phyloP scores from a whole-genome alignment of 2,329 filamentous ascomycete species.

The Hyphodiscus sp. region DNA sequence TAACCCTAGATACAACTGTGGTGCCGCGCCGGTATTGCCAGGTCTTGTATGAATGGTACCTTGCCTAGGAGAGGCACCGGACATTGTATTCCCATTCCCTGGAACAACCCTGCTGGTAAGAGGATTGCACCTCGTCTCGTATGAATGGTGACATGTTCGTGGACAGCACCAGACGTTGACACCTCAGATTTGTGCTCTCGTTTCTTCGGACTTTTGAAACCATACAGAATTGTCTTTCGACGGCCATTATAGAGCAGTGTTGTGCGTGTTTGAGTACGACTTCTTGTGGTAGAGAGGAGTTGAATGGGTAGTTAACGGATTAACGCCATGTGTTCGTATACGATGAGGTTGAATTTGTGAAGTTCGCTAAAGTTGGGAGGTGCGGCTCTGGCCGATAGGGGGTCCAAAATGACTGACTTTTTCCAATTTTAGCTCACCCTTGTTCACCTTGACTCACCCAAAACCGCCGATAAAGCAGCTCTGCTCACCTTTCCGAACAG shows the following conservation, averaged over 20 bases:
- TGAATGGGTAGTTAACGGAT: slow-evolving; percentile 10
- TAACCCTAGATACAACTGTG: background rate
- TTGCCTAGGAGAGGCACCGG: slow-evolving; percentile 9
- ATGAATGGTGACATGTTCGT: slow-evolving; percentile 8
- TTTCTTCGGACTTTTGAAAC: slow-evolving; percentile 9
- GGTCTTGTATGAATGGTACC: slow-evolving; percentile 10
- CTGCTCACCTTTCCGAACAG: too few species aligned
- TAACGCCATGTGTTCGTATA: slow-evolving; percentile 10
- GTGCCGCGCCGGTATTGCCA: too few species aligned
- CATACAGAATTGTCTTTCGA: slow-evolving; percentile 10
- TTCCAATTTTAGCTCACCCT: too few species aligned
- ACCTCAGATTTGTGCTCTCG: slow-evolving; percentile 9
- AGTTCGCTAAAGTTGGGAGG: slow-evolving; percentile 6
- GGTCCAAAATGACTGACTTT: slow-evolving; percentile 11
- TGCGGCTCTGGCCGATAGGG: slow-evolving; percentile 6
- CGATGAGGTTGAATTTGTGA: slow-evolving; percentile 10
- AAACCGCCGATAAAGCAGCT: too few species aligned
- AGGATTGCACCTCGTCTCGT: slow-evolving; percentile 10
- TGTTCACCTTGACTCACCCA: too few species aligned
- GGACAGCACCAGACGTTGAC: background rate
- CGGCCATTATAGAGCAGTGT: slow-evolving; percentile 10
- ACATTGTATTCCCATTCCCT: slow-evolving; percentile 12
- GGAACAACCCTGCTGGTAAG: slow-evolving; percentile 9
- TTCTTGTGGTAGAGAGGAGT: slow-evolving; percentile 10
- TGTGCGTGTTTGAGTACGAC: slow-evolving; percentile 8